Percentiles rank a stretch among this genome's conserved stretches.
phyloP scores from a whole-genome alignment of 225 moss, liverwort and hornwort genomes.

The Bryum argenteum region DNA sequence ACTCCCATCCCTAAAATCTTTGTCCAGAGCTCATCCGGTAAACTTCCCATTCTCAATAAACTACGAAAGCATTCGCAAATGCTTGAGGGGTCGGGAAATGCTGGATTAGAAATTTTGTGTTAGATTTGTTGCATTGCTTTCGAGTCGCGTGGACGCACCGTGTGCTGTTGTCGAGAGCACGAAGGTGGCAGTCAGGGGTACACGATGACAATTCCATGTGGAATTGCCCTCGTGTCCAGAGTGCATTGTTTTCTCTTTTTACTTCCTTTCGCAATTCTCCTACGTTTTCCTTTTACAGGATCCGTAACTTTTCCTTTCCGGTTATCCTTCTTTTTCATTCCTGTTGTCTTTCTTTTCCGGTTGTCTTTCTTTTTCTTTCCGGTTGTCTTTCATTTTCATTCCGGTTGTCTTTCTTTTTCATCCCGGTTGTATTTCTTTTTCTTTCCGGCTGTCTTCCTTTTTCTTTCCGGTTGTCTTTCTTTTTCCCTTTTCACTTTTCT shows the following conservation, averaged over 20 bases:
- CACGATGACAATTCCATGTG: conserved; percentile 14
- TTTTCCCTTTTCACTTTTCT: too few species aligned
- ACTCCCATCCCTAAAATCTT: conserved; percentile 50
- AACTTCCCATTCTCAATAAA: conserved; percentile 27
- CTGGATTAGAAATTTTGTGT: neutral
- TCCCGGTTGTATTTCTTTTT: too few species aligned
- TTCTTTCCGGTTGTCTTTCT: too few species aligned
- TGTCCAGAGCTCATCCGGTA: conserved; percentile 64
- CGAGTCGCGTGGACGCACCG: neutral
- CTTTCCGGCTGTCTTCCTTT: too few species aligned
- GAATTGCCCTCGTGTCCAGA: neutral
- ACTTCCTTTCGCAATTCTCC: neutral
- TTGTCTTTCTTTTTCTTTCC: too few species aligned
- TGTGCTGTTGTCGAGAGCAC: neutral
- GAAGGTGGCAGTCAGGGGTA: conserved; percentile 1
- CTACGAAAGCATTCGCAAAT: neutral
- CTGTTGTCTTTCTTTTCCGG: neutral
- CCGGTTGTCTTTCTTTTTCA: too few species aligned
- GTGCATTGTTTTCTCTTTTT: too few species aligned
- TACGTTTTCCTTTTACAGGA: too few species aligned
- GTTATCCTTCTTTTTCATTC: too few species aligned
- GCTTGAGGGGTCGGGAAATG: neutral
- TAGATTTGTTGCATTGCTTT: neutral
- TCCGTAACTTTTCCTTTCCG: too few species aligned
- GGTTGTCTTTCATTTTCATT: too few species aligned